Percentiles rank a stretch among this genome's conserved stretches.
Conservation (phyloP, 768 basidiomycete species). For the Naganishia randhawae region DNA sequence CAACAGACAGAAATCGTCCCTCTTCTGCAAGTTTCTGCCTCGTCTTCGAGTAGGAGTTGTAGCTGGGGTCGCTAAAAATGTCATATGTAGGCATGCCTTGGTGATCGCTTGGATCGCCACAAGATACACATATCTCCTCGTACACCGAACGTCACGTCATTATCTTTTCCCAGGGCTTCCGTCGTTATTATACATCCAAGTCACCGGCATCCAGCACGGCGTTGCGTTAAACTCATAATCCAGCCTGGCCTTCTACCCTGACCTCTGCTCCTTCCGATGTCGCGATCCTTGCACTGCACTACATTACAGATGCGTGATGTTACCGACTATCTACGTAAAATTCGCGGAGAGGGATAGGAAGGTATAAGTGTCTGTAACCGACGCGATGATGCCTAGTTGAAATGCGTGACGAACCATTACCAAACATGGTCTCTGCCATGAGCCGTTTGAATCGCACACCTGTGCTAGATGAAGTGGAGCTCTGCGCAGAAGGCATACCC, state of each 20-base stretch:
- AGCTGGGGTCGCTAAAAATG: too few species aligned
- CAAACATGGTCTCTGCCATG: conserved; percentile 21
- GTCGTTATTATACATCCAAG: too few species aligned
- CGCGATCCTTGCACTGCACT: not conserved
- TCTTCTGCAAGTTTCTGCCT: too few species aligned
- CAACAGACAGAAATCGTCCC: too few species aligned
- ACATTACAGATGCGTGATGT: conserved; percentile 14
- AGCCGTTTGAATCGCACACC: conserved; percentile 12
- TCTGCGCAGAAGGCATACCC: conserved; percentile 20
- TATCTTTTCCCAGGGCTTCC: too few species aligned
- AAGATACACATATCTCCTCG: too few species aligned
- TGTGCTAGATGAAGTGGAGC: conserved; percentile 10
- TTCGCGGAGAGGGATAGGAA: not conserved
- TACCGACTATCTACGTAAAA: conserved; percentile 17
- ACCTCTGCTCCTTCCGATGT: not conserved
- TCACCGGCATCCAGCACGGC: not conserved
- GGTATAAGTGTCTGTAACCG: not conserved
- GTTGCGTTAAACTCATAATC: not conserved
- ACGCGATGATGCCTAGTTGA: not conserved
- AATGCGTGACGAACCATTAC: not conserved
- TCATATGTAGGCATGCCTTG: too few species aligned
- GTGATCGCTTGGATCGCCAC: too few species aligned
- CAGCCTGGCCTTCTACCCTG: not conserved
- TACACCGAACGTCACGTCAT: too few species aligned
- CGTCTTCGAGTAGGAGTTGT: too few species aligned